Evolutionary conservation across 495 filamentous ascomycete species (phyloP).

Genomic region (Hypoxylon crocopeplum): DNA sequence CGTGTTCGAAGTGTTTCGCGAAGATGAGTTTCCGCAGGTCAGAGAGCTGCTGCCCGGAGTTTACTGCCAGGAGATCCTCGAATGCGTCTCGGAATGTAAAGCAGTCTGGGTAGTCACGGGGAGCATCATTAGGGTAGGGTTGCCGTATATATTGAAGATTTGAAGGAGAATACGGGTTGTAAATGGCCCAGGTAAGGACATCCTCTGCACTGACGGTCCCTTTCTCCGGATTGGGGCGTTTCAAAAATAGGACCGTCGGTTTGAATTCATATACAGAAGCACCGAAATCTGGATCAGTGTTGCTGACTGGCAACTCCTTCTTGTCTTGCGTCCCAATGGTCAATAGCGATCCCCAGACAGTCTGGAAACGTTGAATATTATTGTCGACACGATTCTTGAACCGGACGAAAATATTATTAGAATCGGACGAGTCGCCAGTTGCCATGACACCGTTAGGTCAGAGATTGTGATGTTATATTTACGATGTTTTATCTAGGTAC

Average conservation of each 20-base stretch:
- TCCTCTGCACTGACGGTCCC: slow-evolving; percentile 2
- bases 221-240: neutral
- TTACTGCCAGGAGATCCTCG: slow-evolving; percentile 47
- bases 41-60: slow-evolving; percentile 33
- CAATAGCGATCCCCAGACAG: slow-evolving; percentile 32
- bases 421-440: slow-evolving; percentile 23
- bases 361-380: slow-evolving; percentile 46
- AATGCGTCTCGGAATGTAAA: slow-evolving; percentile 52
- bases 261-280: no score
- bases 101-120: slow-evolving; percentile 19
- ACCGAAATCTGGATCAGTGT: no score
- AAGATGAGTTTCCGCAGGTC: slow-evolving; percentile 3
- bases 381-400: slow-evolving; percentile 53
- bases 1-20: slow-evolving; percentile 17
- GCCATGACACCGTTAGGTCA: slow-evolving; percentile 21
- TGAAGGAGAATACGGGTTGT: slow-evolving; percentile 47
- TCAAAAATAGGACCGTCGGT: no score
- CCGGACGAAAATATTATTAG: slow-evolving; percentile 53
- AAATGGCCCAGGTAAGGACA: slow-evolving; percentile 29
- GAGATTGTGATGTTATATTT: neutral
- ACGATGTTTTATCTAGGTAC: no score
- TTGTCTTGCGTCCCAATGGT: neutral
- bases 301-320: no score
- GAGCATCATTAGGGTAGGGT: slow-evolving; percentile 38
- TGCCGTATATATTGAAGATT: slow-evolving; percentile 38